Conservation (phyloP, 2,329 filamentous ascomycete species). For the Tolypocladium endophyticum region DNA sequence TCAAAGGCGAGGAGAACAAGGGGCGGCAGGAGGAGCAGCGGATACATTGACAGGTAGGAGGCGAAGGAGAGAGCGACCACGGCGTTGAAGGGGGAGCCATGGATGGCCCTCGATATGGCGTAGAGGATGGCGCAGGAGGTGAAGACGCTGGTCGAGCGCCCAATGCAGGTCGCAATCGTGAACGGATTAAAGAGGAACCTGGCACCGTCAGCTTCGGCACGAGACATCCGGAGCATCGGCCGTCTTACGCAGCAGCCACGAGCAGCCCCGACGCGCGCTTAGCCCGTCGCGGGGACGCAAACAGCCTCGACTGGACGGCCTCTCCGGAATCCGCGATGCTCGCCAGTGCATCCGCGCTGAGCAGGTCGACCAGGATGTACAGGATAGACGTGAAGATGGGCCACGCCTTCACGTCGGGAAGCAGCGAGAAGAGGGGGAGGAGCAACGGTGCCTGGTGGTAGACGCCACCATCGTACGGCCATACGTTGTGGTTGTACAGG, state of each 20-base stretch:
- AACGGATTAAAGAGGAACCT: conserved; percentile 94
- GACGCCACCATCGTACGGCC: conserved; percentile 90
- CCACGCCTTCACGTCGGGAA: conserved; percentile 58
- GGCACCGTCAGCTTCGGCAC: conserved; percentile 6
- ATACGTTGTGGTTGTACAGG: conserved; percentile 91
- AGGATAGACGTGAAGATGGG: conserved; percentile 69
- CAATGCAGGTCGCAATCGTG: conserved; percentile 82
- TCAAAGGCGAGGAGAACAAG: conserved; percentile 74
- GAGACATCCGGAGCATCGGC: not conserved
- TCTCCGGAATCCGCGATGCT: conserved; percentile 75
- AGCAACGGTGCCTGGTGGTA: conserved; percentile 77
- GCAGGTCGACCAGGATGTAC: conserved; percentile 70
- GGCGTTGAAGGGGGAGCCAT: conserved; percentile 61
- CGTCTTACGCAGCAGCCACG: conserved; percentile 65
- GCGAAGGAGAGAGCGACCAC: conserved; percentile 81
- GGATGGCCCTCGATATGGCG: conserved; percentile 70
- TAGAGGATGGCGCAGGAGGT: conserved; percentile 81
- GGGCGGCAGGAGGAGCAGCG: conserved; percentile 74
- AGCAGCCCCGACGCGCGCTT: conserved; percentile 65
- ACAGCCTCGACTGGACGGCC: conserved; percentile 61
- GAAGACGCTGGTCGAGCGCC: conserved; percentile 79
- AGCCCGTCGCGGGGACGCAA: conserved; percentile 66
- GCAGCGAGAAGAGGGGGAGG: conserved; percentile 79
- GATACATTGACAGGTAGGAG: conserved; percentile 87
- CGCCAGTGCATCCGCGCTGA: conserved; percentile 70